Evolutionary conservation across 2,329 filamentous ascomycete species (phyloP).

Genomic region (Fusarium coicis): DNA sequence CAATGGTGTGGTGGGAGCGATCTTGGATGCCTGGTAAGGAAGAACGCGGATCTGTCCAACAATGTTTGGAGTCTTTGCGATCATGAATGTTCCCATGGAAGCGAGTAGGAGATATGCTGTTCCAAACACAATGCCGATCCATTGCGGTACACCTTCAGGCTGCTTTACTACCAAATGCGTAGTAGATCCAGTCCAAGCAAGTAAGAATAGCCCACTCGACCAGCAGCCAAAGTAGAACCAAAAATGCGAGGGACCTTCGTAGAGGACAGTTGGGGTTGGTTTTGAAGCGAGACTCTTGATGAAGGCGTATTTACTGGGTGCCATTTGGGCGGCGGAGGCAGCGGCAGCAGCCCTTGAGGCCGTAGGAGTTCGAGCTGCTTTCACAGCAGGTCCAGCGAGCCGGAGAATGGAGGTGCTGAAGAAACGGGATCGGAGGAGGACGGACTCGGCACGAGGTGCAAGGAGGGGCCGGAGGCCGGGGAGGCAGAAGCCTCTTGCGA

Average conservation of each 20-base stretch:
- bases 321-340: conserved; percentile 27
- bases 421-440: conserved; percentile 42
- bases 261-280: conserved; percentile 68
- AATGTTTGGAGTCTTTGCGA: conserved; percentile 67
- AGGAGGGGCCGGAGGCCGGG: conserved; percentile 42
- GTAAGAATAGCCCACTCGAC: conserved; percentile 58
- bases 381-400: conserved; percentile 30
- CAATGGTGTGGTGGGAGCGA: conserved; percentile 45
- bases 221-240: conserved; percentile 71
- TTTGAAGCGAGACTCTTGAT: conserved; percentile 67
- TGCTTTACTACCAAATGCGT: conserved; percentile 48
- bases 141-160: conserved; percentile 63
- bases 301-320: conserved; percentile 56
- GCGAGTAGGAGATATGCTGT: conserved; percentile 69
- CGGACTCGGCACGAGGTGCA: conserved; percentile 37
- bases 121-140: conserved; percentile 67
- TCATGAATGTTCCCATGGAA: conserved; percentile 68
- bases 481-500: conserved; percentile 47
- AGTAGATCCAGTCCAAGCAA: conserved; percentile 51
- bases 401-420: conserved; percentile 46
- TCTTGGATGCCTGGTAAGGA: conserved; percentile 47
- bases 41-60: conserved; percentile 68
- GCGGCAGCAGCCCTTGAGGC: conserved; percentile 18
- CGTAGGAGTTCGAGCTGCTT: conserved; percentile 23
- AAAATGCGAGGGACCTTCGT: conserved; percentile 72